Conservation (phyloP, 345 rosid genomes). For the Schrenkiella parvula region DNA sequence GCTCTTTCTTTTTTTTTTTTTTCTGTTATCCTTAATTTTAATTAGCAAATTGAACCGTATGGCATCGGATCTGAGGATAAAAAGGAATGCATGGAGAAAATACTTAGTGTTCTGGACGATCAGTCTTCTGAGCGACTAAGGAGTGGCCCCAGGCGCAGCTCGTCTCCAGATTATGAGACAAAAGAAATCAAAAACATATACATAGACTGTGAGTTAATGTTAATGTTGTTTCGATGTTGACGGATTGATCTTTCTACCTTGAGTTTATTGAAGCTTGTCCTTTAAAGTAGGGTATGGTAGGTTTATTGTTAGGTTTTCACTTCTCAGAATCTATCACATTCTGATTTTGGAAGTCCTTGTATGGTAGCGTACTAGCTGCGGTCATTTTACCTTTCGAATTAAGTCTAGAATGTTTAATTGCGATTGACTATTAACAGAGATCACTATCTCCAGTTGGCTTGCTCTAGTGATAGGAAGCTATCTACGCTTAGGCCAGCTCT, state of each 20-base stretch:
- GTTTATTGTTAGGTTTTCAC: slow-evolving; percentile 1
- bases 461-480: slow-evolving; percentile 5
- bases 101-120: slow-evolving; percentile 40
- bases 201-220: slow-evolving; percentile 73
- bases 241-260: neutral
- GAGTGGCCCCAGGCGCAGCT: slow-evolving; percentile 40
- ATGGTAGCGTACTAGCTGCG: neutral
- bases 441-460: neutral
- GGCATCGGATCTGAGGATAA: slow-evolving; percentile 44
- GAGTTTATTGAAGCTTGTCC: neutral
- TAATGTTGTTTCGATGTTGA: neutral
- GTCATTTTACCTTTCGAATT: neutral
- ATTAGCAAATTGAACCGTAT: slow-evolving; percentile 82
- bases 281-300: neutral
- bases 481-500: neutral
- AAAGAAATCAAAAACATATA: slow-evolving; percentile 94
- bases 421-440: neutral
- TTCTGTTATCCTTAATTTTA: neutral
- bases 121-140: slow-evolving; percentile 45
- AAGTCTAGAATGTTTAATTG: neutral
- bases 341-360: neutral
- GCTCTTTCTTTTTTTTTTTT: neutral
- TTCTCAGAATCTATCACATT: neutral
- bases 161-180: slow-evolving; percentile 66
- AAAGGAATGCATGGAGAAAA: slow-evolving; percentile 44